phyloP scores from a whole-genome alignment of 306 rosid genomes.

The Castanea sativa region DNA sequence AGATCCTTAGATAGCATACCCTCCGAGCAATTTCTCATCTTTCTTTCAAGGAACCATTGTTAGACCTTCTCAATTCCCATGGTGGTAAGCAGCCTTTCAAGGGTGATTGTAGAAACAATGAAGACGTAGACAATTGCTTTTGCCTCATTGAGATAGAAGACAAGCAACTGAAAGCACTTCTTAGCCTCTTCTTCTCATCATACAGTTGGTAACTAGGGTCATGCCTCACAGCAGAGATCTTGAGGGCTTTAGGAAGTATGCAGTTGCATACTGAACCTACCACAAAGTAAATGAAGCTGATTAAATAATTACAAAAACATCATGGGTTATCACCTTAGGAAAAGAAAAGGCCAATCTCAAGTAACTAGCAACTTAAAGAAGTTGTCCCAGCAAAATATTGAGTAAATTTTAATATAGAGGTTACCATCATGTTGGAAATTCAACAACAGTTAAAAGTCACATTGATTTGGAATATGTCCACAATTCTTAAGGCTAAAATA shows the following conservation, averaged over 20 bases:
- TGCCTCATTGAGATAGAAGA: constrained; percentile 92
- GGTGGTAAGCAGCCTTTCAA: constrained; percentile 76
- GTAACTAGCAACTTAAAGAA: neutral
- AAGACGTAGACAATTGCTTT: constrained; percentile 81
- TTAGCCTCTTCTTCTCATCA: constrained; percentile 78
- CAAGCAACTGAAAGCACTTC: constrained; percentile 60
- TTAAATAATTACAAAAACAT: neutral
- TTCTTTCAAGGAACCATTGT: constrained; percentile 72
- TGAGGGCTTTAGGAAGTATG: constrained; percentile 80
- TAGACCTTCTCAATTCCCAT: constrained; percentile 79
- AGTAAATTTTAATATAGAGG: neutral
- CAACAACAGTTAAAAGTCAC: neutral
- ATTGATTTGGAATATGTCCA: neutral
- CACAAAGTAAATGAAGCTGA: constrained; percentile 21
- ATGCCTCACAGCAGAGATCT: constrained; percentile 66
- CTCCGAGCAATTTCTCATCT: constrained; percentile 43
- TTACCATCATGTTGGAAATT: neutral
- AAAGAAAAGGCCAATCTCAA: neutral
- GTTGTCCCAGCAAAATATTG: neutral
- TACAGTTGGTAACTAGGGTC: constrained; percentile 55
- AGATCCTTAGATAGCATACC: constrained; percentile 22
- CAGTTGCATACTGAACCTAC: constrained; percentile 89
- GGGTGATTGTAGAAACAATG: constrained; percentile 91
- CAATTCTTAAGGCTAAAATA: neutral
- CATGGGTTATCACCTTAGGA: neutral